Conservation (phyloP, 768 basidiomycete genomes). For the Phaeotremella fagi region DNA sequence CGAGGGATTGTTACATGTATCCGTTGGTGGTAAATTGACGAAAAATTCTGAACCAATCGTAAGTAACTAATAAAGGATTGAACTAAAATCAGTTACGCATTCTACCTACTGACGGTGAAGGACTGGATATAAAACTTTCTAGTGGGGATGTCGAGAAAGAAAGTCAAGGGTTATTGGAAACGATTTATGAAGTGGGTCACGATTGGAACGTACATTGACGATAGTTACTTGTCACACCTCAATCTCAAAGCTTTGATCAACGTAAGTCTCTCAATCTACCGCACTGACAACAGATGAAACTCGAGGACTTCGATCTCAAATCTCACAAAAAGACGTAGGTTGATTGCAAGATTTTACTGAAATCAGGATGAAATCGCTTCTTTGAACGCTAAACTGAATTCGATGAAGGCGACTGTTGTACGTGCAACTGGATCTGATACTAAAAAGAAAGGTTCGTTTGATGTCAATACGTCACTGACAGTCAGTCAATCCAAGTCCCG, state of each 20-base stretch:
- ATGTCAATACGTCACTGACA: not conserved
- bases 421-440: slow-evolving; percentile 19
- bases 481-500: slow-evolving; percentile 11
- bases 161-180: slow-evolving; percentile 3
- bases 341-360: not conserved
- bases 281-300: slow-evolving; percentile 32
- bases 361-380: slow-evolving; percentile 21
- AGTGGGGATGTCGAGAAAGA: not conserved
- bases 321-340: slow-evolving; percentile 33
- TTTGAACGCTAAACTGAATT: slow-evolving; percentile 16
- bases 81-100: slow-evolving; percentile 14
- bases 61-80: not conserved
- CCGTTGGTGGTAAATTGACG: not conserved
- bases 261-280: no score
- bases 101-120: slow-evolving; percentile 1
- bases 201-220: no score
- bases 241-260: no score
- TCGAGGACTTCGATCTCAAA: slow-evolving; percentile 14
- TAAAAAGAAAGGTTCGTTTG: slow-evolving; percentile 23
- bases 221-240: no score
- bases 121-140: not conserved
- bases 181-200: slow-evolving; percentile 4
- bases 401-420: slow-evolving; percentile 25
- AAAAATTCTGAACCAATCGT: slow-evolving; percentile 4
- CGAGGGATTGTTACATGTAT: slow-evolving; percentile 21